Conservation (phyloP, 179 eudicot genomes). For the Vitellaria paradoxa region DNA sequence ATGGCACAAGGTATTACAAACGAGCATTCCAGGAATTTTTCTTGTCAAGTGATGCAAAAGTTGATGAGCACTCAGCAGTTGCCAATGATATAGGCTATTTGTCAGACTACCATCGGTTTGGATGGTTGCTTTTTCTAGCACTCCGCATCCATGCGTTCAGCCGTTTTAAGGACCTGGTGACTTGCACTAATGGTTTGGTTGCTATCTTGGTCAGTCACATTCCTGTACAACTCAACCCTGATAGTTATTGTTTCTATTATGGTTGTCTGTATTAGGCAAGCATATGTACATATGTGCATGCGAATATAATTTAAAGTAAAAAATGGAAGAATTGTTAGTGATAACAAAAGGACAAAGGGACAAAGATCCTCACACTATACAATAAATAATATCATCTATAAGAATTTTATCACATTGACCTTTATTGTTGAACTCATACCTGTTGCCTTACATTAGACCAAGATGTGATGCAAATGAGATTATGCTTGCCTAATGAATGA, state of each 20-base stretch:
- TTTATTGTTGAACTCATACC: background rate
- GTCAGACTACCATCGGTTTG: constrained; percentile 71
- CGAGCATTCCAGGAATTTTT: constrained; percentile 66
- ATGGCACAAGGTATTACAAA: constrained; percentile 57
- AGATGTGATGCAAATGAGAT: background rate
- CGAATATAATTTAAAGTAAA: background rate
- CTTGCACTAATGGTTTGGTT: constrained; percentile 85
- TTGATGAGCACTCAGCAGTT: constrained; percentile 33
- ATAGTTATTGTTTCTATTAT: background rate
- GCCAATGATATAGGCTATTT: constrained; percentile 26
- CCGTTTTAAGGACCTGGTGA: constrained; percentile 78
- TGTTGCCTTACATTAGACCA: background rate
- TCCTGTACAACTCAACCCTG: constrained; percentile 2
- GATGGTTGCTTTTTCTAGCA: constrained; percentile 92
- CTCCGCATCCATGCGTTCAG: constrained; percentile 86
- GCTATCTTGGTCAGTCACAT: constrained; percentile 69
- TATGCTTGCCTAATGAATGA: constrained; percentile 13
- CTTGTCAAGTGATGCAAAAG: constrained; percentile 40
- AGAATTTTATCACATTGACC: background rate
- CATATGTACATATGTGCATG: background rate
- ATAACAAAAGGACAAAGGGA: background rate
- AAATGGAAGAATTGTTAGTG: background rate
- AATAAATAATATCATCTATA: background rate
- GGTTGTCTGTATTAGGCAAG: background rate
- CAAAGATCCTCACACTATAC: background rate